Evolutionary conservation across 805 yeast genomes (phyloP).

Genomic region (Cyberlindnera subsufficiens): DNA sequence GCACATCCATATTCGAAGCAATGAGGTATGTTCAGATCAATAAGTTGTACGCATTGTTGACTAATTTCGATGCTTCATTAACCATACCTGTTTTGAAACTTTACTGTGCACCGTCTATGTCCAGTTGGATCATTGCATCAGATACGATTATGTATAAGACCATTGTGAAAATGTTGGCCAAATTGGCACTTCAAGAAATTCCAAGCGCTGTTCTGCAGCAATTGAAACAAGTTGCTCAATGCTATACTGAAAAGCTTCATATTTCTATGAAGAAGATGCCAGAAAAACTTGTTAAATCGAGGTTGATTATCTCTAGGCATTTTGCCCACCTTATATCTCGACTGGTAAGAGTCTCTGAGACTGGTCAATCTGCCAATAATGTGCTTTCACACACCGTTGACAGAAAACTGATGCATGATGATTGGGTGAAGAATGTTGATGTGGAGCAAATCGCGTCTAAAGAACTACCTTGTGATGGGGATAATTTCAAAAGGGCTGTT

Average conservation of each 20-base stretch:
- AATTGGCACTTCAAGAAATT: constrained; percentile 50
- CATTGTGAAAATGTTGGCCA: constrained; percentile 53
- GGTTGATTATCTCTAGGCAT: constrained; percentile 45
- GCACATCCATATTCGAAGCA: constrained; percentile 57
- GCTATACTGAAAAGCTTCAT: constrained; percentile 40
- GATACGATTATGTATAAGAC: constrained; percentile 57
- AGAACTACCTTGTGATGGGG: constrained; percentile 44
- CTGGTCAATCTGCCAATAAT: constrained; percentile 43
- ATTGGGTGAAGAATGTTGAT: constrained; percentile 51
- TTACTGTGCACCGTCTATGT: constrained; percentile 40
- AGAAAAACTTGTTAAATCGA: constrained; percentile 41
- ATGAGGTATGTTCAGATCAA: constrained; percentile 63
- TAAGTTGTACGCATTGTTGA: constrained; percentile 47
- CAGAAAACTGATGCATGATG: constrained; percentile 44
- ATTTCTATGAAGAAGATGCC: constrained; percentile 42
- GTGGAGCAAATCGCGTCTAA: constrained; percentile 37
- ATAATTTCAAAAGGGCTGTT: constrained; percentile 27
- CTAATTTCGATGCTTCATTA: constrained; percentile 48
- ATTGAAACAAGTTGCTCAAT: constrained; percentile 46
- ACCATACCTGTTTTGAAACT: constrained; percentile 60
- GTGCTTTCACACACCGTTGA: constrained; percentile 40
- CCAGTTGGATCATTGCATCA: constrained; percentile 62
- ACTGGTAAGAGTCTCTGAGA: constrained; percentile 46
- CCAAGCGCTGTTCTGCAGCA: constrained; percentile 51
- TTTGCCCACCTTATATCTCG: constrained; percentile 50